phyloP scores from a whole-genome alignment of 1,284 basidiomycete species.

The Trichosporon sp. region DNA sequence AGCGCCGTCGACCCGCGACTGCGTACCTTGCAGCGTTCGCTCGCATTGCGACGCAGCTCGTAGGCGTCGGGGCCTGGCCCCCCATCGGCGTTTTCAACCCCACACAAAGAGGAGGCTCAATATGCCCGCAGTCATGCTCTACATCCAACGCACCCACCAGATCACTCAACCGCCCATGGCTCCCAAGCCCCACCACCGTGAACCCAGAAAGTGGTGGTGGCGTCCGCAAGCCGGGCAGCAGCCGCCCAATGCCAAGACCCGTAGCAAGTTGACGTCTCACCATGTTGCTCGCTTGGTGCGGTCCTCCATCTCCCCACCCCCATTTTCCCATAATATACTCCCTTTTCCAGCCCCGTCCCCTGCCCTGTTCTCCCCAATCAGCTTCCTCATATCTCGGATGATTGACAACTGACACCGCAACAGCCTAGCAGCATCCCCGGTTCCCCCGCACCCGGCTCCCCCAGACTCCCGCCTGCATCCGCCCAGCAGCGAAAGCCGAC shows the following conservation, averaged over 20 bases:
- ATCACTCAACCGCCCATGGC: slow-evolving; percentile 10
- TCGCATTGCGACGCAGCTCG: too few relatives aligned
- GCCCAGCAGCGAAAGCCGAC: neutral
- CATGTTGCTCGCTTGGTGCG: slow-evolving; percentile 15
- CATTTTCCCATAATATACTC: neutral
- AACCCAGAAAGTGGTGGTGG: slow-evolving; percentile 13
- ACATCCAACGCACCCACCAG: slow-evolving; percentile 14
- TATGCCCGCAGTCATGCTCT: slow-evolving; percentile 13
- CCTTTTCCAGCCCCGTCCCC: neutral
- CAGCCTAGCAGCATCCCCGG: neutral
- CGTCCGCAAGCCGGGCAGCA: slow-evolving; percentile 1
- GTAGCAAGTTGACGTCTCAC: neutral
- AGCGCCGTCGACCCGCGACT: neutral
- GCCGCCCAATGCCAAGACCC: neutral
- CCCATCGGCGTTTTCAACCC: neutral
- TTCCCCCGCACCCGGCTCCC: neutral
- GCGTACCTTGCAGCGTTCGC: too few relatives aligned
- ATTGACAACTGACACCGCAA: neutral
- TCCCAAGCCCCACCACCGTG: neutral
- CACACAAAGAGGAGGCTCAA: neutral
- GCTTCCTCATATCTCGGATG: neutral
- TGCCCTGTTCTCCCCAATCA: neutral
- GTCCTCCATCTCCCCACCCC: neutral
- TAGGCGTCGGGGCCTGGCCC: neutral
- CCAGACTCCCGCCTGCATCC: slow-evolving; percentile 2